A percentile compares a stretch with the other conserved stretches of the same genome.
These are phyloP conservation scores for Globisporangium paddicum DNA, from an alignment of 352 stramenopile genomes.

Conservation along the genomic window DNA sequence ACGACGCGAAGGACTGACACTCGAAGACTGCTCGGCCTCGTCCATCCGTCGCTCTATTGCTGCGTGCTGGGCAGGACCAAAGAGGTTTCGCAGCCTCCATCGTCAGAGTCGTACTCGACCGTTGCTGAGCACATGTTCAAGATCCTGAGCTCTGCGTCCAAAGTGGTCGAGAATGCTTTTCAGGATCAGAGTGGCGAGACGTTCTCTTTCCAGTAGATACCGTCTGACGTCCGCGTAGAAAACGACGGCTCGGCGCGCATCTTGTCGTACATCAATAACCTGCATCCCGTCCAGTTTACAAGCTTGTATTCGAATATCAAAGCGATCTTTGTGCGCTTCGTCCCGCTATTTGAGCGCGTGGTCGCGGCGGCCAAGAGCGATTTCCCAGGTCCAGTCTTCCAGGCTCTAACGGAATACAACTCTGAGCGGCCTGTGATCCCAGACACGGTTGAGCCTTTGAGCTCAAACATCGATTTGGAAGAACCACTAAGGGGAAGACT, in stretches of 20 bases:
- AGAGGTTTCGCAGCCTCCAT: not conserved
- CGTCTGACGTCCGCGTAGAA: constrained; percentile 24
- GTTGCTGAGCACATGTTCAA: constrained; percentile 26
- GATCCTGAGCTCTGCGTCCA: constrained; percentile 18
- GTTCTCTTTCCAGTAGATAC: constrained; percentile 31
- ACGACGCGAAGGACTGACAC: constrained; percentile 53
- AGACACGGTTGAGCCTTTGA: not conserved
- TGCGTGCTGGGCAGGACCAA: constrained; percentile 35
- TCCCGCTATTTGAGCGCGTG: constrained; percentile 34
- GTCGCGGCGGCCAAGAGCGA: constrained; percentile 1
- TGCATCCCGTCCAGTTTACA: constrained; percentile 24
- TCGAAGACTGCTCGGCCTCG: constrained; percentile 46
- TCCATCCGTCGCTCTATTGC: constrained; percentile 64
- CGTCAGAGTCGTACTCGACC: not conserved
- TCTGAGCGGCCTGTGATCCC: constrained; percentile 13
- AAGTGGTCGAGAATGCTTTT: constrained; percentile 15
- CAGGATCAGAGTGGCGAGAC: not conserved
- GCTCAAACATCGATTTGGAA: not conserved
- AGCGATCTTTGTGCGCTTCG: constrained; percentile 26
- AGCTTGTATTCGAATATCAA: constrained; percentile 29
- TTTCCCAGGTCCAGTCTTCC: not conserved
- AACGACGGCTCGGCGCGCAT: constrained; percentile 17
- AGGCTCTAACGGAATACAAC: constrained; percentile 6
- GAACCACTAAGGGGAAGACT: constrained; percentile 19
- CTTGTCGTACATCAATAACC: constrained; percentile 53